Base-by-base conservation (phyloP, 352 stramenopile species). In the Pilasporangium apinafurcum region DNA sequence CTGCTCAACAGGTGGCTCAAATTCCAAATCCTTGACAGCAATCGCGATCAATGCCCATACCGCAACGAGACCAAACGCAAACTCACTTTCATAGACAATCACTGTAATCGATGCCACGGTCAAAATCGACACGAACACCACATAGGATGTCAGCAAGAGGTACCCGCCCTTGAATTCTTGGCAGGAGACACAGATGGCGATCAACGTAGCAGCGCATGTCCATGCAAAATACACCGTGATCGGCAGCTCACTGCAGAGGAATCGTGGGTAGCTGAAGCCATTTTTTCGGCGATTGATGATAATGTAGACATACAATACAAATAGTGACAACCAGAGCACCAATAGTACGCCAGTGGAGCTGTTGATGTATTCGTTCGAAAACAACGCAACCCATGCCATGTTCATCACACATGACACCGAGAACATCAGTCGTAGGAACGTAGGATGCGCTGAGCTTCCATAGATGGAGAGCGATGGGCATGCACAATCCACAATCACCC, bases 181-280 rank as follows among this genome's bases (percentile, higher is more conserved):
- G n/a, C 60, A 48, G 22, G 67, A 67, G 30, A 91, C 70, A 18
- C 70, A 67, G 40, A 91, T 53, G 51, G 59, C 79, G 59, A 91
- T 88, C 27, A 87, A 61, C 41, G 64, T 82, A 33, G 78, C 75
- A 14, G 65, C 75, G 31, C 63, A 81, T 8, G 68, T 83, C 78
- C 78, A 91, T 16, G 70, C 71, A 37, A 88, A 91, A 46, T 91
- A 91, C 26, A 83, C 29, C 16, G 59, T 70, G 18, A 91, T 27
- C 7, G 67, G 69, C 35, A 91, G 56, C 52, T 87, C 75, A 26
- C 65, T 83, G 31, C 70, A 42, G 20, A 84, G 9, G 52, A 64
- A 86, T 21, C 68, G 73, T 28, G 59, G 57, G 28, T 76, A 50
- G 24, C 65, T 60, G 33, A 81, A 78, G 27, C 58, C 56, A 8